Evolutionary conservation across 345 rosid genomes (phyloP).

Genomic region (Moricandia moricandioides): DNA sequence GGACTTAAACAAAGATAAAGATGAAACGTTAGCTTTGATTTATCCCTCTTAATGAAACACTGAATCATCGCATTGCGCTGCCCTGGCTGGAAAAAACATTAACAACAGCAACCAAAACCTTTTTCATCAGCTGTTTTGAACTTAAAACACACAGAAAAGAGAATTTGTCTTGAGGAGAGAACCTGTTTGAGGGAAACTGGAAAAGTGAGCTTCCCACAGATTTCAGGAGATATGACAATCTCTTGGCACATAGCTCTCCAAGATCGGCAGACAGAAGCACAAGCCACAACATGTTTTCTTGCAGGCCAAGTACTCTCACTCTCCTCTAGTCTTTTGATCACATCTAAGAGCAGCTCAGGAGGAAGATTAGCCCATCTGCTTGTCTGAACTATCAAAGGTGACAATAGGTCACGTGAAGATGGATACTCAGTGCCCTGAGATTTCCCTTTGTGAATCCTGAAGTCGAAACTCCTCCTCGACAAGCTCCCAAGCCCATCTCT

Average conservation of each 20-base stretch:
- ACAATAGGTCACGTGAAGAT: conserved; percentile 42
- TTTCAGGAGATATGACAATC: conserved; percentile 57
- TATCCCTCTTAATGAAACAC: conserved; percentile 68
- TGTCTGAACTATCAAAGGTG: conserved; percentile 46
- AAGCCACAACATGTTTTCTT: conserved; percentile 56
- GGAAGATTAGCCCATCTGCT: conserved; percentile 74
- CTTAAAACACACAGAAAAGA: neutral
- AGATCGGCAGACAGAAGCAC: conserved; percentile 66
- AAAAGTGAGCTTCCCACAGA: conserved; percentile 64
- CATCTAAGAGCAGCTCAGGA: conserved; percentile 58
- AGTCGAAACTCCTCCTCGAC: conserved; percentile 61
- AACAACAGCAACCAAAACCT: neutral
- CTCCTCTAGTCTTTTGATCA: conserved; percentile 61
- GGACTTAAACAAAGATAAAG: conserved; percentile 65
- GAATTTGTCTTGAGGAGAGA: neutral
- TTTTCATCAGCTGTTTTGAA: conserved; percentile 2
- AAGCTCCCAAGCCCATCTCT: conserved; percentile 69
- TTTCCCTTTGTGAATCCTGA: conserved; percentile 61
- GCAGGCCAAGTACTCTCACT: conserved; percentile 69
- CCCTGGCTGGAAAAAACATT: conserved; percentile 48
- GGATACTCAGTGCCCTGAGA: conserved; percentile 45
- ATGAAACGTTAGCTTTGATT: conserved; percentile 60
- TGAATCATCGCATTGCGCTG: conserved; percentile 57
- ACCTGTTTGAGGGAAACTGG: conserved; percentile 70
- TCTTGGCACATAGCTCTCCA: conserved; percentile 74